Percentiles rank a stretch among this genome's conserved stretches.
Conservation (phyloP, 2,329 filamentous ascomycete genomes). For the Penicillium sp. region DNA sequence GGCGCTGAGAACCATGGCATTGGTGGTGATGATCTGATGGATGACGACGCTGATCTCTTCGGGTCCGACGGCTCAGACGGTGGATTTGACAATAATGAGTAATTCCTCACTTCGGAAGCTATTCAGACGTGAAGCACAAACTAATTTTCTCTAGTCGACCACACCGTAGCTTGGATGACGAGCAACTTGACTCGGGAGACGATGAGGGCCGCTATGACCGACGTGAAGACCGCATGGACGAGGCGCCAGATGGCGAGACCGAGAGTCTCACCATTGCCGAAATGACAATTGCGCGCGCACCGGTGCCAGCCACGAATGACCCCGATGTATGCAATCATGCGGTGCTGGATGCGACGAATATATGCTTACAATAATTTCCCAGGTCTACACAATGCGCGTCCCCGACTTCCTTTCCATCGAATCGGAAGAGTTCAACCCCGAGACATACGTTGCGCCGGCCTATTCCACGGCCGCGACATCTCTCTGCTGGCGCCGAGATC, state of each 20-base stretch:
- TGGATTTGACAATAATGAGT: constrained; percentile 45
- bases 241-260: constrained; percentile 47
- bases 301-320: constrained; percentile 59
- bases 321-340: constrained; percentile 41
- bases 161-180: constrained; percentile 62
- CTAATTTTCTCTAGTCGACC: constrained; percentile 32
- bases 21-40: constrained; percentile 34
- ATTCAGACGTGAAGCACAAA: constrained; percentile 23
- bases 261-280: constrained; percentile 61
- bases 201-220: constrained; percentile 64
- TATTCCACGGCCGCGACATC: constrained; percentile 69
- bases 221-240: constrained; percentile 53
- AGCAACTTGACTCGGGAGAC: constrained; percentile 68
- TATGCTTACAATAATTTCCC: constrained; percentile 15
- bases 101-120: constrained; percentile 22
- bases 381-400: constrained; percentile 69
- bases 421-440: constrained; percentile 65
- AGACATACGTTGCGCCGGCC: constrained; percentile 66
- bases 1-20: constrained; percentile 22
- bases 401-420: constrained; percentile 68
- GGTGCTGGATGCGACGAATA: not conserved
- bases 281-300: constrained; percentile 62
- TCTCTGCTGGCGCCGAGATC: constrained; percentile 69
- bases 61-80: constrained; percentile 54
- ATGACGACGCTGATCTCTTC: constrained; percentile 53